A percentile compares a stretch with the other conserved stretches of the same genome.
Evolutionary conservation across 2,329 filamentous ascomycete species (phyloP).

Genomic region (Canariomyces notabilis): DNA sequence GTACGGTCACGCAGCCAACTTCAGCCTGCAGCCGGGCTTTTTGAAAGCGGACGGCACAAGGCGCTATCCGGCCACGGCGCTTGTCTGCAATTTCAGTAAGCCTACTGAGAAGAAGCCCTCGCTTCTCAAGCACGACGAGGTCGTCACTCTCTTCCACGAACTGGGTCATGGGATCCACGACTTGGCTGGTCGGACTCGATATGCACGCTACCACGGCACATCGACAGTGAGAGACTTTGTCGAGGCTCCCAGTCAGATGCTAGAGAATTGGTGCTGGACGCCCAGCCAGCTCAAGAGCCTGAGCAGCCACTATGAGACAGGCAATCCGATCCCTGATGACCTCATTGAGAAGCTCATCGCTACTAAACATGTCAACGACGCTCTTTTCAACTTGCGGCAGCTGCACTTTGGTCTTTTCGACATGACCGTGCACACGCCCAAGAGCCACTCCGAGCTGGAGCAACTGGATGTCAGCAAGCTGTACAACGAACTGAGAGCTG

Average conservation of each 20-base stretch:
- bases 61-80: slow-evolving; percentile 70
- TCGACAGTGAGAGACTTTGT: slow-evolving; percentile 64
- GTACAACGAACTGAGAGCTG: slow-evolving; percentile 67
- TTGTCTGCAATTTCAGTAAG: slow-evolving; percentile 84
- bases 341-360: slow-evolving; percentile 68
- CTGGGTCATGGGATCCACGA: slow-evolving; percentile 68
- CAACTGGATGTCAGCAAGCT: slow-evolving; percentile 58
- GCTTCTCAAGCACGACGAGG: slow-evolving; percentile 76
- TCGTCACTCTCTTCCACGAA: slow-evolving; percentile 78
- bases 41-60: slow-evolving; percentile 61
- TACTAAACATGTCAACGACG: slow-evolving; percentile 77
- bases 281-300: slow-evolving; percentile 60
- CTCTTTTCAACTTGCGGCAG: slow-evolving; percentile 72
- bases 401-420: slow-evolving; percentile 79
- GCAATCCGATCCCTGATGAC: slow-evolving; percentile 66
- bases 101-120: slow-evolving; percentile 71
- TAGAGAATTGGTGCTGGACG: slow-evolving; percentile 73
- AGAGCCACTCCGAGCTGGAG: slow-evolving; percentile 64
- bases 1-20: slow-evolving; percentile 81
- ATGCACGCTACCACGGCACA: slow-evolving; percentile 64
- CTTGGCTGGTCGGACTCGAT: slow-evolving; percentile 57
- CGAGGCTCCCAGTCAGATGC: slow-evolving; percentile 67
- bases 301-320: slow-evolving; percentile 67
- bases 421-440: slow-evolving; percentile 72
- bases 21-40: slow-evolving; percentile 72